Evolutionary conservation across 1,284 basidiomycete species (phyloP), one percentile per base, ranked within the genome.

Genomic region (Tilletia walkeri): DNA sequence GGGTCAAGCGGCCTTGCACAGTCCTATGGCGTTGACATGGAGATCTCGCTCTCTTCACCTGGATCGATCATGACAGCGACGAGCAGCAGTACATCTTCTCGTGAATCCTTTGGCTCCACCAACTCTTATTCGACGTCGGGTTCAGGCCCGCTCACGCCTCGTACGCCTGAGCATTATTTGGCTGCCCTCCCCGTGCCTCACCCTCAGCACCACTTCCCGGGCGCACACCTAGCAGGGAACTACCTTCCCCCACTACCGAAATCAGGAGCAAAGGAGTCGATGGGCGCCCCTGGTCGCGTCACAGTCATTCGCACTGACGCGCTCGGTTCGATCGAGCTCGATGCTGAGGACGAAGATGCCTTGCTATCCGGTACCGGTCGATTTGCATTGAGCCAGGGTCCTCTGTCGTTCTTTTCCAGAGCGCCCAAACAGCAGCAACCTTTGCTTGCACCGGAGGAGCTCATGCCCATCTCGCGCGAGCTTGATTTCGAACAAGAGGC

Each of bases 1-100:
- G 24, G 24, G 24, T 30, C 24, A 30, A 30, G 24, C 24, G 24
- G 24, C 24, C 24, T 30, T 30, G 24, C 50, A 10, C 24, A n/a
- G 54, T 20, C 54, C 14, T 56, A 56, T 38, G 59, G 59, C 18
- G 59, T 39, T 16, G 59, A 63, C 12, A 63, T 63, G 59, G 59
- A 63, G 36, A 36, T 63, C 34, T 63, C 59, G 5, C 16, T 63
- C 14, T 63, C 59, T 20, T 63, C 59, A 5, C 59, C 59, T 16
- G 59, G 59, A 24, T 63, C 59, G 3, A 41, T 63, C 59, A 39
- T 63, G 36, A 63, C 59, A 24, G 18, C 30, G 2, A 41, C 36
- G 12, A 36, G 59, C 36, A 63, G 59, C 36, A 36, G 24, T 9
- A 39, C 59, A 30, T 56, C 54, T 9, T 63, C 59, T 39, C 59